These are phyloP conservation scores for Argentina anserina DNA, from an alignment of 306 rosid genomes.

Conservation along the genomic window DNA sequence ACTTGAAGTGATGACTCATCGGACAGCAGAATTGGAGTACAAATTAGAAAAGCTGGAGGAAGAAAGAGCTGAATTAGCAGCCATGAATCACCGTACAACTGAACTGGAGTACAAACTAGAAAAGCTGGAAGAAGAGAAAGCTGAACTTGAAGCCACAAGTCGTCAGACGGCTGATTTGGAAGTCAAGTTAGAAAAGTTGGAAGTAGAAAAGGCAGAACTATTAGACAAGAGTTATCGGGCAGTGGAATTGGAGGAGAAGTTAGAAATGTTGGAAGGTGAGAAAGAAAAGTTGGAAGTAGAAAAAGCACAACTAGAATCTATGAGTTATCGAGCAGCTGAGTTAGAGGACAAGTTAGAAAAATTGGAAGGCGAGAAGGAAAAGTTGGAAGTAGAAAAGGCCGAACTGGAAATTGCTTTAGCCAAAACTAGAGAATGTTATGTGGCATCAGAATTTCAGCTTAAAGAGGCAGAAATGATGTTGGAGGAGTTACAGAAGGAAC, in stretches of 20 bases:
- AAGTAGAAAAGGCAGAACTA: constrained; percentile 15
- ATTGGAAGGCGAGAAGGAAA: constrained; percentile 50
- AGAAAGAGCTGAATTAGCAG: constrained; percentile 22
- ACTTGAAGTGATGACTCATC: constrained; percentile 59
- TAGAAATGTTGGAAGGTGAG: constrained; percentile 48
- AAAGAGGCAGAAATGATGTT: constrained; percentile 53
- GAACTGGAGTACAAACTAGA: constrained; percentile 41
- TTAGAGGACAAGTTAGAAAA: constrained; percentile 46
- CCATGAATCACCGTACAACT: constrained; percentile 7
- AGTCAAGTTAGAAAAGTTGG: constrained; percentile 36
- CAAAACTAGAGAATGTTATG: constrained; percentile 46
- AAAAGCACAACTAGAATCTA: constrained; percentile 18
- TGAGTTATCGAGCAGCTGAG: constrained; percentile 14
- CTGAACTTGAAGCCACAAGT: constrained; percentile 34
- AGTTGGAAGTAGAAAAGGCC: constrained; percentile 16
- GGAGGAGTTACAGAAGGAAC: constrained; percentile 56
- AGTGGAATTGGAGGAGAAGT: constrained; percentile 47
- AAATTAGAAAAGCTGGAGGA: constrained; percentile 24
- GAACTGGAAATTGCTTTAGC: constrained; percentile 43
- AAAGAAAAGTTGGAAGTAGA: constrained; percentile 32
- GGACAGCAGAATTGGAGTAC: constrained; percentile 36
- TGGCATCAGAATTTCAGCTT: constrained; percentile 53
- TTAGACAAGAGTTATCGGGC: constrained; percentile 43
- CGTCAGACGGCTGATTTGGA: constrained; percentile 48
- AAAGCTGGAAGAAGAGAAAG: constrained; percentile 54